Percentiles rank a stretch among this genome's conserved stretches.
These are phyloP conservation scores for Periconia sp. DNA, from an alignment of 2,329 filamentous ascomycete species.

Conservation along the genomic window DNA sequence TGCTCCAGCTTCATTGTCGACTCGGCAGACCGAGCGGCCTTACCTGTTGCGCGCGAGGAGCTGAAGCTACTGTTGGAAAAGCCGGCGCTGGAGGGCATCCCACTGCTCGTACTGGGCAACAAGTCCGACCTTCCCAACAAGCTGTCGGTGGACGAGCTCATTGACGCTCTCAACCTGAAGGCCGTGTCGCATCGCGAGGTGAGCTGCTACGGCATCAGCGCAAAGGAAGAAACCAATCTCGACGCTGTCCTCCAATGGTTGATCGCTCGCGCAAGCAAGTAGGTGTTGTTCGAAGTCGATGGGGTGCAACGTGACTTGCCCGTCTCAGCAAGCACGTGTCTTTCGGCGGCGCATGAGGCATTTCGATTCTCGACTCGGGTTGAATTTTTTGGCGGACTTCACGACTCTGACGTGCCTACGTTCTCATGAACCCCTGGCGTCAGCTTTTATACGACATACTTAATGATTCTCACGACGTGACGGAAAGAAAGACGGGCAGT, in stretches of 20 bases:
- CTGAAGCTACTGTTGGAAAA: constrained; percentile 88
- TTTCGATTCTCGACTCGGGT: constrained; percentile 21
- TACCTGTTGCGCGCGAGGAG: constrained; percentile 88
- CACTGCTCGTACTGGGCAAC: constrained; percentile 92
- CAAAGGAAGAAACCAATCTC: constrained; percentile 98
- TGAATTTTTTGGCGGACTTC: constrained; percentile 29
- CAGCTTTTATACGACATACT: constrained; percentile 50
- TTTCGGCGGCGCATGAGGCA: constrained; percentile 1
- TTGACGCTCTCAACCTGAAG: constrained; percentile 89
- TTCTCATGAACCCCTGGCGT: constrained; percentile 41
- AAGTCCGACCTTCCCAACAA: constrained; percentile 95
- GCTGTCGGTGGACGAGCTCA: constrained; percentile 91
- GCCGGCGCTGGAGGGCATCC: constrained; percentile 84
- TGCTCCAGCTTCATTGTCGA: constrained; percentile 84
- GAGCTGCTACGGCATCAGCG: constrained; percentile 97
- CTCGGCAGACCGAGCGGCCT: constrained; percentile 81
- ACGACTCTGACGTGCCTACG: constrained; percentile 45
- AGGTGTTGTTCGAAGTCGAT: constrained; percentile 21
- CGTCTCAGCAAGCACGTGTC: constrained; percentile 26
- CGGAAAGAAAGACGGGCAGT: constrained; percentile 57
- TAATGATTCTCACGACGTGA: constrained; percentile 61
- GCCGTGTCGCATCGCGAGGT: constrained; percentile 90
- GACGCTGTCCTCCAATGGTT: constrained; percentile 97
- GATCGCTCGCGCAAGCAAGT: constrained; percentile 77
- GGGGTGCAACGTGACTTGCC: constrained; percentile 31